Base-by-base conservation (phyloP, 371 early-diverging fungal genomes). In the Mucor racemosus region DNA sequence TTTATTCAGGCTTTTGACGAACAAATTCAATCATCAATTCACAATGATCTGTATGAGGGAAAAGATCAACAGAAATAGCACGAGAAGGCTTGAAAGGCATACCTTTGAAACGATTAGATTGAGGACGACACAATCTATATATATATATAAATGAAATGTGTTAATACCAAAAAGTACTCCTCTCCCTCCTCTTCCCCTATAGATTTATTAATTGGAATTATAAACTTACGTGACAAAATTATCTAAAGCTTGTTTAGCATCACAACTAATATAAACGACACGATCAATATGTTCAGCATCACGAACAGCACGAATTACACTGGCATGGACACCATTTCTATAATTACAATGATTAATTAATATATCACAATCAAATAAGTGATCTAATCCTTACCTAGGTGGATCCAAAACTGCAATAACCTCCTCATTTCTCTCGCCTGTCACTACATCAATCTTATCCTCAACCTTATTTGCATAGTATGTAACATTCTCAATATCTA, bases 181-280 rank as follows among this genome's bases (percentile, higher is more conserved):
- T 44, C 17, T 44, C 15, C 46, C 19, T 10, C n/a, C 19, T 46
- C 46, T 19, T 46, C 19, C 7, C 3, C 46, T 64, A 8, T 63
- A 38, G 33, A 38, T 39, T 56, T 41, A 53, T 11, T 34, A 19
- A 75, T 26, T 26, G 26, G 26, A 26, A 26, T 26, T 26, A 26
- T 26, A 26, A 26, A 26, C 75, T 78, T 81, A 91, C 86, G 86
- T 87, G 48, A 90, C 67, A 68, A 93, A 88, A 76, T 93, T 95
- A n/a, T 73, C 66, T 46, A 74, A 60, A 0, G 91, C 90, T 55
- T 80, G 80, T 17, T 85, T 76, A 33, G 90, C 80, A 69, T 91
- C 91, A 76, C 96, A 94, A 53, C 91, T 84, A 31, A 94, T 87
- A 68, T 85, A 95, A 11, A 95, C 79, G 4, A 94, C 80, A 26